Conservation (phyloP, 75 land plant genomes). For the Selaginella tamariscina region DNA sequence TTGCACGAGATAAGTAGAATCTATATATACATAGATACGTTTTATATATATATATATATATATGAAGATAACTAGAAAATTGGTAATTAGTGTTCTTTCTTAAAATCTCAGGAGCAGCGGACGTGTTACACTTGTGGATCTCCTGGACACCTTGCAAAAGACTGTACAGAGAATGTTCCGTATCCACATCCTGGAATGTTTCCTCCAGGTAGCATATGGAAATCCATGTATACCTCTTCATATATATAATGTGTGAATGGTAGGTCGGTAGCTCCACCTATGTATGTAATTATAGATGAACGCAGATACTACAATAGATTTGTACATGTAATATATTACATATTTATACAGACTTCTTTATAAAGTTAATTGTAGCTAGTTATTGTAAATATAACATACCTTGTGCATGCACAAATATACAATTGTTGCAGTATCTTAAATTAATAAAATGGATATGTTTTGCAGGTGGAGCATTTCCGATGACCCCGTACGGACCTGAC, state of each 20-base stretch:
- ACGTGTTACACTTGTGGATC: slow-evolving; percentile 66
- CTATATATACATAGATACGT: not conserved
- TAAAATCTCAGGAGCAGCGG: slow-evolving; percentile 35
- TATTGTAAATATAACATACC: slow-evolving; percentile 10
- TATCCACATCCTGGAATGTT: slow-evolving; percentile 37
- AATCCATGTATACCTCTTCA: not conserved
- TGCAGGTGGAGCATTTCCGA: slow-evolving; percentile 33
- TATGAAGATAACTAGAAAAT: not conserved
- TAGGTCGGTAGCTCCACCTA: not conserved
- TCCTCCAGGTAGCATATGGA: slow-evolving; percentile 43
- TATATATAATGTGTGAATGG: not conserved
- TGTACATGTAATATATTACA: not conserved
- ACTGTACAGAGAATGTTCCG: slow-evolving; percentile 40
- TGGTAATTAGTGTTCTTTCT: not conserved
- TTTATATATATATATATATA: not conserved
- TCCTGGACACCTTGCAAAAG: slow-evolving; percentile 61
- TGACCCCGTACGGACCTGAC: slow-evolving; percentile 35
- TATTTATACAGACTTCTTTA: not conserved
- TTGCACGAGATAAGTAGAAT: not conserved
- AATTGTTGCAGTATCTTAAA: not conserved
- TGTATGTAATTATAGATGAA: not conserved
- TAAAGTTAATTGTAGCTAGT: not conserved
- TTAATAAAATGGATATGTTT: not conserved
- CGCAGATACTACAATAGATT: not conserved
- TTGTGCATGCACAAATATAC: not conserved